Evolutionary conservation across 352 stramenopile genomes (phyloP).

Genomic region (Elongisporangium undulatum): DNA sequence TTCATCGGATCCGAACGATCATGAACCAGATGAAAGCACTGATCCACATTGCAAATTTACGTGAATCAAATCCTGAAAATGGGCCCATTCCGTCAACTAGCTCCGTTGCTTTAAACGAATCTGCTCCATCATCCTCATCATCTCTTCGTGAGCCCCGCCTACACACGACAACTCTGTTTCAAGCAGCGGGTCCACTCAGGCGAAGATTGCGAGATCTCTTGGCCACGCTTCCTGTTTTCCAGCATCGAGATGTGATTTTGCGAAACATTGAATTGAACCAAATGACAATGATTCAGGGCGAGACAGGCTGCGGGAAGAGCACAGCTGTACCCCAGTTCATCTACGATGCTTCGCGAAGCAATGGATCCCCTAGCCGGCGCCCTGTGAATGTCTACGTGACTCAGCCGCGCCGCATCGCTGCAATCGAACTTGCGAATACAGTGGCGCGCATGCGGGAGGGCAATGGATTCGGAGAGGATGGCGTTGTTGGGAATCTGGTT

Average conservation of each 20-base stretch:
- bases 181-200: background rate
- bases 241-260: slow-evolving; percentile 84
- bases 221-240: slow-evolving; percentile 83
- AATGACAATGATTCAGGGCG: slow-evolving; percentile 91
- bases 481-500: slow-evolving; percentile 57
- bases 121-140: background rate
- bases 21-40: slow-evolving; percentile 29
- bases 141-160: background rate
- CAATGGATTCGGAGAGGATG: slow-evolving; percentile 64
- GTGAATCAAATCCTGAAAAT: too few relatives aligned
- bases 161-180: background rate
- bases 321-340: slow-evolving; percentile 94
- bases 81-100: background rate
- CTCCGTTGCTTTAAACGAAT: background rate
- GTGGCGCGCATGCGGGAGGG: slow-evolving; percentile 92
- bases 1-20: slow-evolving; percentile 17
- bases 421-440: slow-evolving; percentile 81
- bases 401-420: slow-evolving; percentile 93
- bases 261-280: slow-evolving; percentile 75
- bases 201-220: slow-evolving; percentile 32
- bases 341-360: slow-evolving; percentile 47
- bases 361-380: slow-evolving; percentile 15
- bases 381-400: slow-evolving; percentile 94
- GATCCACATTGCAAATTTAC: slow-evolving; percentile 11
- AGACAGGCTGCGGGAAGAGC: slow-evolving; percentile 96